Conservation (phyloP, 495 filamentous ascomycete species). For the Emericellopsis terricola region DNA sequence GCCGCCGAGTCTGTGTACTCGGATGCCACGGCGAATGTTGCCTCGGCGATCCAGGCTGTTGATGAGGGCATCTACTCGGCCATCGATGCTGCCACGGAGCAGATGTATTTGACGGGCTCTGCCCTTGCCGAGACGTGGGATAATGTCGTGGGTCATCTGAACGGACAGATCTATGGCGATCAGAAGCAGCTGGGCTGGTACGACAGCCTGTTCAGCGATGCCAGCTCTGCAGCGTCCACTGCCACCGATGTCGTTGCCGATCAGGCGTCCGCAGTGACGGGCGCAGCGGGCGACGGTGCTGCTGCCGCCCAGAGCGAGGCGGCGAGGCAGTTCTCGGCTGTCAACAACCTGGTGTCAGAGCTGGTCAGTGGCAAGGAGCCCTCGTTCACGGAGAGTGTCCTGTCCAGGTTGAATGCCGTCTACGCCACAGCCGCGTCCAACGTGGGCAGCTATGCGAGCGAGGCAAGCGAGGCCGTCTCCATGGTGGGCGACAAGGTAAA, state of each 20-base stretch:
- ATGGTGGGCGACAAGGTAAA: conserved; percentile 14
- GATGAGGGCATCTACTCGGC: conserved; percentile 16
- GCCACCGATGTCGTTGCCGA: conserved; percentile 13
- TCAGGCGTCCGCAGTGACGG: conserved; percentile 12
- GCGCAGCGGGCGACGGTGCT: conserved; percentile 35
- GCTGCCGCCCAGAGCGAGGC: conserved; percentile 33
- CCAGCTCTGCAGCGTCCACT: conserved; percentile 8
- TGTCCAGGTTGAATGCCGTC: conserved; percentile 48
- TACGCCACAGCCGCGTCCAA: conserved; percentile 20
- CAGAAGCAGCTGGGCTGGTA: conserved; percentile 30
- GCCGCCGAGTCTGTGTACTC: conserved; percentile 10
- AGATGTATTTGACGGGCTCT: conserved; percentile 20
- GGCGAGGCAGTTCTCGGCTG: conserved; percentile 43
- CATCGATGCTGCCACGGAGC: conserved; percentile 19
- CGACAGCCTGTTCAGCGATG: conserved; percentile 19
- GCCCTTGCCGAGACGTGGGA: conserved; percentile 42
- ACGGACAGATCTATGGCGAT: conserved; percentile 54
- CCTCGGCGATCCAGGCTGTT: conserved; percentile 6
- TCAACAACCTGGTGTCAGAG: conserved; percentile 58
- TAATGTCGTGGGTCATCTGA: conserved; percentile 43
- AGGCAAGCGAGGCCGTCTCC: conserved; percentile 13
- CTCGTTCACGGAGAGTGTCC: conserved; percentile 64
- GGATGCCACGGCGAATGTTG: conserved; percentile 8
- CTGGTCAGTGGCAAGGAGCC: conserved; percentile 63
- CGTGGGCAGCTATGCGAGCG: conserved; percentile 16